These are phyloP conservation scores for Erysimum cheiranthoides DNA, from an alignment of 345 rosid species.

Conservation along the genomic window DNA sequence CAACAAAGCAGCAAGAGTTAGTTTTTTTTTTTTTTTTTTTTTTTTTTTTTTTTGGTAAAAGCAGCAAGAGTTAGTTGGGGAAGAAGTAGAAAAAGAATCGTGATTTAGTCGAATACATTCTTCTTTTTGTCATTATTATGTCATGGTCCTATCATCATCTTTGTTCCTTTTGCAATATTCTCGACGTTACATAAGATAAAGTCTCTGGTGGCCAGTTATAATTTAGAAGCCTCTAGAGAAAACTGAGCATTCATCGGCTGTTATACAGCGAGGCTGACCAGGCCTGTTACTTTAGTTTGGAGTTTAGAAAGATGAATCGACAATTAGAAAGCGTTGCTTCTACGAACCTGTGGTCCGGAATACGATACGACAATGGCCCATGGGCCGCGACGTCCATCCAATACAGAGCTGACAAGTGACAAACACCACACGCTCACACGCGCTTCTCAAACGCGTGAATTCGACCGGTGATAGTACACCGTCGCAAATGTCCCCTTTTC, in stretches of 20 bases:
- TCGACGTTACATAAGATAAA: constrained; percentile 3
- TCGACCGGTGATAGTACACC: not conserved
- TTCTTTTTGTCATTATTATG: constrained; percentile 10
- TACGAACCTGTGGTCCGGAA: constrained; percentile 39
- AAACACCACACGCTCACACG: constrained; percentile 28
- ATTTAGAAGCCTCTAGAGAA: constrained; percentile 4
- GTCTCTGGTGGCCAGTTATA: constrained; percentile 6
- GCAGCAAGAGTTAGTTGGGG: not conserved
- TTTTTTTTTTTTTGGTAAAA: no score
- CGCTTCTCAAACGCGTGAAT: constrained; percentile 16
- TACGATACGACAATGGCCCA: constrained; percentile 40
- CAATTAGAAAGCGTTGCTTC: constrained; percentile 16
- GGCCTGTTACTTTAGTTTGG: not conserved
- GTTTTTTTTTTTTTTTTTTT: no score
- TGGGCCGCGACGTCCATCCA: constrained; percentile 29
- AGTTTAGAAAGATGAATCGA: not conserved
- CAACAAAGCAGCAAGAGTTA: not conserved
- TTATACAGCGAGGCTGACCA: not conserved
- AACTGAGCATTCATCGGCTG: constrained; percentile 9
- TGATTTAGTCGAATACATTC: constrained; percentile 7
- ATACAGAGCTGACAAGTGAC: constrained; percentile 4
- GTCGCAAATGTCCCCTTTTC: constrained; percentile 26
- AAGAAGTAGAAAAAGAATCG: not conserved
- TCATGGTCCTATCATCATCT: not conserved
- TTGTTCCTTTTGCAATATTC: not conserved